Percentiles rank a stretch among this genome's conserved stretches.
These are phyloP conservation scores for Penicillium cinerascens DNA, from an alignment of 495 filamentous ascomycete genomes.

Conservation along the genomic window DNA sequence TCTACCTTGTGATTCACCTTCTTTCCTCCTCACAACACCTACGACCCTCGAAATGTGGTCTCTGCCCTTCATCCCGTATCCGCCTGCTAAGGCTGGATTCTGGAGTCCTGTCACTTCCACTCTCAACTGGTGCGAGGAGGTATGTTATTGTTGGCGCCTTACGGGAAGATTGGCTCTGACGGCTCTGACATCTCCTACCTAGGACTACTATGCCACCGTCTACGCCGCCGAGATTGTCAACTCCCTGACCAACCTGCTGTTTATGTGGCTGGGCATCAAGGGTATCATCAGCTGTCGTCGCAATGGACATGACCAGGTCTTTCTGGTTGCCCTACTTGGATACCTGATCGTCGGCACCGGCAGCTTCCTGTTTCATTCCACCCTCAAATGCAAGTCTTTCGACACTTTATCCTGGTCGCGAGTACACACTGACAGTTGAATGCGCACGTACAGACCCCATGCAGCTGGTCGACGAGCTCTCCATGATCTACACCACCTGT, in stretches of 20 bases:
- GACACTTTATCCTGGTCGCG: neutral
- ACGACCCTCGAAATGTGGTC: constrained; percentile 29
- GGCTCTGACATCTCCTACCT: constrained; percentile 11
- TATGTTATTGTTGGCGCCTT: constrained; percentile 26
- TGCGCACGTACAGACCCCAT: constrained; percentile 67
- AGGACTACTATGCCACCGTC: constrained; percentile 61
- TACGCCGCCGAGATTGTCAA: constrained; percentile 66
- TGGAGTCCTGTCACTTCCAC: constrained; percentile 88
- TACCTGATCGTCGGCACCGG: constrained; percentile 78
- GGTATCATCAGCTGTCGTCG: constrained; percentile 67
- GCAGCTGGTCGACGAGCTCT: constrained; percentile 94
- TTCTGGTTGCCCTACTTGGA: constrained; percentile 65
- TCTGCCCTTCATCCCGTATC: constrained; percentile 66
- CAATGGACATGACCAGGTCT: constrained; percentile 69
- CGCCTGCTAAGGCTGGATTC: constrained; percentile 60
- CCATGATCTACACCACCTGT: constrained; percentile 97
- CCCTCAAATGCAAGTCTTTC: constrained; percentile 65
- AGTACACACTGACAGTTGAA: constrained; percentile 13
- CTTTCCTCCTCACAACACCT: constrained; percentile 1
- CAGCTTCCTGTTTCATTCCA: constrained; percentile 78
- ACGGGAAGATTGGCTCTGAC: neutral
- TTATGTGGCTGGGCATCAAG: constrained; percentile 68
- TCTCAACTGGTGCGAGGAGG: constrained; percentile 93
- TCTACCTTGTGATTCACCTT: neutral
- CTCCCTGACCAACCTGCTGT: constrained; percentile 76